These are phyloP conservation scores for Boletus tomentosulus DNA, from an alignment of 768 basidiomycete genomes.

Conservation along the genomic window DNA sequence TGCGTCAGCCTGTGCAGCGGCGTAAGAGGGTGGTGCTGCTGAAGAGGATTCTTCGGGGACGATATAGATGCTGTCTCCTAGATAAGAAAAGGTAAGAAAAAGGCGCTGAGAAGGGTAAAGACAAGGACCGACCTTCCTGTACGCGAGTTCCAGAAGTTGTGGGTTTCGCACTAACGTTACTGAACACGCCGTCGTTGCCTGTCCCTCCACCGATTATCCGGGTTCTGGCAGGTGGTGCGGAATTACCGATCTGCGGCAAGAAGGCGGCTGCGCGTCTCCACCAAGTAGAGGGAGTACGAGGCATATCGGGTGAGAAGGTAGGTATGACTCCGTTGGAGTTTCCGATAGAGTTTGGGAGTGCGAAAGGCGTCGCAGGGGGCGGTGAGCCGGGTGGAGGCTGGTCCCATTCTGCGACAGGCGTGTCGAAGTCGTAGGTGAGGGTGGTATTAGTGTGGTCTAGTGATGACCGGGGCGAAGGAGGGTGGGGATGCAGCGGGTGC, in stretches of 20 bases:
- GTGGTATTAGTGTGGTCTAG: conserved; percentile 18
- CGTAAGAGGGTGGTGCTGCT: conserved; percentile 89
- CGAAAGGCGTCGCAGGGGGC: conserved; percentile 56
- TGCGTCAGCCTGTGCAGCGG: conserved; percentile 88
- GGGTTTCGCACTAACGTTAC: conserved; percentile 90
- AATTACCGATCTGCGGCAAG: conserved; percentile 48
- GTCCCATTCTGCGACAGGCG: conserved; percentile 60
- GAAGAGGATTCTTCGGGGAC: conserved; percentile 82
- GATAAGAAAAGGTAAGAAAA: conserved; percentile 1
- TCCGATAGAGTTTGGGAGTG: conserved; percentile 67
- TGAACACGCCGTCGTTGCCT: conserved; percentile 89
- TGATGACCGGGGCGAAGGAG: conserved; percentile 27
- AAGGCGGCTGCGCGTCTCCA: conserved; percentile 56
- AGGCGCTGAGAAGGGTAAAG: not conserved
- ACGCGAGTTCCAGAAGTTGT: conserved; percentile 48
- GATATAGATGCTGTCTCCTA: conserved; percentile 68
- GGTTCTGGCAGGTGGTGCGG: conserved; percentile 33
- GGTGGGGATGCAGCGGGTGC: conserved; percentile 46
- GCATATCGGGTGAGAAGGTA: conserved; percentile 34
- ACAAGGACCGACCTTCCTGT: conserved; percentile 44
- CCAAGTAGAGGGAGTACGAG: conserved; percentile 33
- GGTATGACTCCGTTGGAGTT: conserved; percentile 75
- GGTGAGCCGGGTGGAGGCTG: conserved; percentile 83
- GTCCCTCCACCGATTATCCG: conserved; percentile 57
- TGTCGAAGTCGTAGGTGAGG: conserved; percentile 74